These are phyloP conservation scores for Phellopilus nigrolimitatus DNA, from an alignment of 1,284 basidiomycete genomes.

Conservation along the genomic window DNA sequence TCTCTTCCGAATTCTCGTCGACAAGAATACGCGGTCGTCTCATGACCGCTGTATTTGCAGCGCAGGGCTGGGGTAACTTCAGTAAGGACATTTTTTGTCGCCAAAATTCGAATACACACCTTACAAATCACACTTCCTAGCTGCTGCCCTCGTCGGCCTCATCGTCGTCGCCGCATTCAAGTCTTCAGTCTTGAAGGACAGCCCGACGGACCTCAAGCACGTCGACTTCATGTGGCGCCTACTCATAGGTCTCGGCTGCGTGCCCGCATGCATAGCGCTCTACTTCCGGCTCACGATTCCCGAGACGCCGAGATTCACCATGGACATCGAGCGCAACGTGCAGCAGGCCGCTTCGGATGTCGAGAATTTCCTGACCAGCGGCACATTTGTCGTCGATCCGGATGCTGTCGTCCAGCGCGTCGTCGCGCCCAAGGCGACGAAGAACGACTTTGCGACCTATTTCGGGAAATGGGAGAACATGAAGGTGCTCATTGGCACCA, in stretches of 20 bases:
- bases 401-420: conserved; percentile 38
- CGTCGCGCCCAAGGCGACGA: conserved; percentile 43
- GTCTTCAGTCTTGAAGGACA: conserved; percentile 38
- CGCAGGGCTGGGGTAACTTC: conserved; percentile 53
- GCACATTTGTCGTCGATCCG: conserved; percentile 38
- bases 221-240: conserved; percentile 36
- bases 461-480: conserved; percentile 43
- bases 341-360: conserved; percentile 51
- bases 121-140: conserved; percentile 24
- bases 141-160: conserved; percentile 51
- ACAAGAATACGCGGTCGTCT: conserved; percentile 50
- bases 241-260: conserved; percentile 46
- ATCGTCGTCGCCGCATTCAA: conserved; percentile 56
- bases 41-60: conserved; percentile 52
- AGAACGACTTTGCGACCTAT: conserved; percentile 42
- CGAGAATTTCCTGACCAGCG: conserved; percentile 41
- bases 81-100: conserved; percentile 27
- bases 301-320: conserved; percentile 63
- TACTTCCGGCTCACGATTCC: conserved; percentile 56
- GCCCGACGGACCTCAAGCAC: conserved; percentile 28
- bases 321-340: conserved; percentile 66
- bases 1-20: conserved; percentile 59
- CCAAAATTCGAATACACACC: not conserved
- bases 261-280: conserved; percentile 48
- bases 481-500: conserved; percentile 42